Percentiles rank a stretch among this genome's conserved stretches.
Conservation (phyloP, 768 basidiomycete genomes). For the Hydnomerulius pinastri region DNA sequence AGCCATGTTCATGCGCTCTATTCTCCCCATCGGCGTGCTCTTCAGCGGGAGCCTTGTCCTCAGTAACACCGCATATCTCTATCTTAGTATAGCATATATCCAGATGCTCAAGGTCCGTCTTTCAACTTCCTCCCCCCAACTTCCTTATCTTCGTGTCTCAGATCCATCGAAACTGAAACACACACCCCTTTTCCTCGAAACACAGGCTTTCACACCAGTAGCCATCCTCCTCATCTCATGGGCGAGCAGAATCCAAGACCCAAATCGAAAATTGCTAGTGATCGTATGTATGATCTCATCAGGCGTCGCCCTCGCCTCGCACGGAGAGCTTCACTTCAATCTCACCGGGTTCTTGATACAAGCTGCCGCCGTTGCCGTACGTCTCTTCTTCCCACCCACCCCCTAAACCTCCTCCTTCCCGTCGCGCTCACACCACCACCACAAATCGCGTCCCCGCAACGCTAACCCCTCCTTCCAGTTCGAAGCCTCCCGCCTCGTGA, state of each 20-base stretch:
- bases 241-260: constrained; percentile 85
- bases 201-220: constrained; percentile 85
- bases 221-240: constrained; percentile 94
- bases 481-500: constrained; percentile 91
- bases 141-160: neutral
- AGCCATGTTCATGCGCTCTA: constrained; percentile 78
- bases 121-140: neutral
- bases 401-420: neutral
- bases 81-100: constrained; percentile 91
- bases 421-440: neutral
- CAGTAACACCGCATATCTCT: constrained; percentile 90
- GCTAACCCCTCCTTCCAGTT: constrained; percentile 49
- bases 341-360: constrained; percentile 87
- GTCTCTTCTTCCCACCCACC: constrained; percentile 1
- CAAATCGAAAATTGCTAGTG: constrained; percentile 72
- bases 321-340: constrained; percentile 86
- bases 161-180: too few species aligned
- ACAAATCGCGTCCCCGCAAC: neutral
- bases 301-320: constrained; percentile 88
- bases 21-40: constrained; percentile 90
- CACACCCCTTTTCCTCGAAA: too few species aligned
- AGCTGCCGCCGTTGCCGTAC: constrained; percentile 78
- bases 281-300: constrained; percentile 91
- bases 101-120: constrained; percentile 87
- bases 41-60: constrained; percentile 92